Evolutionary conservation across 2,329 filamentous ascomycete species (phyloP), one percentile per base, ranked within the genome.

Genomic region (Bipolaris sorokiniana): DNA sequence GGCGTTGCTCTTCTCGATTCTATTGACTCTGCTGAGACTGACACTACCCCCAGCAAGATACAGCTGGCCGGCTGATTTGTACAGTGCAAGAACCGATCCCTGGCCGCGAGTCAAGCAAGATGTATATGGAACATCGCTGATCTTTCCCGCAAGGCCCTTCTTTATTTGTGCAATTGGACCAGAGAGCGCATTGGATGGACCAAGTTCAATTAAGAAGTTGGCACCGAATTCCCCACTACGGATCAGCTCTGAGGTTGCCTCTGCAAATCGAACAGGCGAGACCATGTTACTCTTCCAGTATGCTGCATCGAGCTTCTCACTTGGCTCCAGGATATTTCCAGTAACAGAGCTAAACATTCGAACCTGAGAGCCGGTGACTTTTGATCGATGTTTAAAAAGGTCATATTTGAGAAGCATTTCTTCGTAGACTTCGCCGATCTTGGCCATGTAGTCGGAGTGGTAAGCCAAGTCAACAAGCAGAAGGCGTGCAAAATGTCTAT

Each of bases 361-460:
- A 23, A 23, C 22, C 22, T 23, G 4, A 23, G 22, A 23, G 22
- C 22, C 22, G 22, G 22, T 23, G 3, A 23, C 22, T 1, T 23
- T 23, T 23, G 22, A 5, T 6, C 7, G 22, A 23, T 23, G 3
- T 6, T 23, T 23, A 6, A 23, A 23, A 23, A 23, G 5, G 6
- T 46, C 63, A 67, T 67, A 38, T 48, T 51, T 1, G 22, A 22
- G 38, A 63, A 68, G 1, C 62, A 62, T 7, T 4, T 50, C 46
- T 23, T 23, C 4, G 45, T 71, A 71, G 1, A 44, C 31, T 6
- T 48, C 2, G 18, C 65, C 67, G 1, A 70, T 7, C 1, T 47
- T 48, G 1, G 31, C 2, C 70, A 74, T 74, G 37, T 67, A 64
- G 26, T 63, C 50, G 1, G 69, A 72, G 46, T 74, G 70, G 50